Conservation (phyloP, 768 basidiomycete genomes). For the Collybia nuda region DNA sequence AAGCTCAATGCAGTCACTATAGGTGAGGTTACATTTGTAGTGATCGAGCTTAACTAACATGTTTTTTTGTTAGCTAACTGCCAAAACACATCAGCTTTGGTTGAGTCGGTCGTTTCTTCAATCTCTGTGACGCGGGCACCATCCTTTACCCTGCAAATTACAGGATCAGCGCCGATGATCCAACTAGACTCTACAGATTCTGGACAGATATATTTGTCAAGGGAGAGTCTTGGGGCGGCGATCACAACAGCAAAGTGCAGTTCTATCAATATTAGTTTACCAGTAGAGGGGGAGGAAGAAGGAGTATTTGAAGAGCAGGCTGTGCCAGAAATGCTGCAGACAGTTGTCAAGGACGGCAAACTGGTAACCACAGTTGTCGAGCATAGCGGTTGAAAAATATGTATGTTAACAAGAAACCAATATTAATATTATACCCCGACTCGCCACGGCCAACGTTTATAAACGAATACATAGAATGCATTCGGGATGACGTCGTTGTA, state of each 20-base stretch:
- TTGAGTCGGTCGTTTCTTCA: conserved; percentile 92
- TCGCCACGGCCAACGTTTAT: too few relatives aligned
- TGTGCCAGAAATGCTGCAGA: conserved; percentile 95
- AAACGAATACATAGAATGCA: too few relatives aligned
- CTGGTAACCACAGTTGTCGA: conserved; percentile 88
- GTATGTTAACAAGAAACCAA: too few relatives aligned
- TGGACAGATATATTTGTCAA: conserved; percentile 92
- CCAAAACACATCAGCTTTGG: conserved; percentile 80
- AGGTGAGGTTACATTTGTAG: conserved; percentile 47
- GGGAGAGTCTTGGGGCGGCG: conserved; percentile 72
- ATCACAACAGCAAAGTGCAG: conserved; percentile 95
- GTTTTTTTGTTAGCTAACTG: conserved; percentile 66
- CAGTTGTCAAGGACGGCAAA: conserved; percentile 77
- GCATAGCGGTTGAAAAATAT: conserved; percentile 63
- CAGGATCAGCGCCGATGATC: conserved; percentile 86
- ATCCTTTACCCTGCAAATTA: conserved; percentile 91
- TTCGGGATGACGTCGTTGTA: not conserved
- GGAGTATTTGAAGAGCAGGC: conserved; percentile 89
- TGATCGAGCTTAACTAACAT: conserved; percentile 4
- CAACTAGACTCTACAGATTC: conserved; percentile 94
- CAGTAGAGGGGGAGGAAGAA: conserved; percentile 85
- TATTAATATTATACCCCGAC: too few relatives aligned
- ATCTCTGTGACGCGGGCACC: conserved; percentile 89
- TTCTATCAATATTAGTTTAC: conserved; percentile 86
- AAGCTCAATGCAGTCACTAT: conserved; percentile 95